Base-by-base conservation (phyloP, 495 filamentous ascomycete species). In the Podospora pseudocomata region DNA sequence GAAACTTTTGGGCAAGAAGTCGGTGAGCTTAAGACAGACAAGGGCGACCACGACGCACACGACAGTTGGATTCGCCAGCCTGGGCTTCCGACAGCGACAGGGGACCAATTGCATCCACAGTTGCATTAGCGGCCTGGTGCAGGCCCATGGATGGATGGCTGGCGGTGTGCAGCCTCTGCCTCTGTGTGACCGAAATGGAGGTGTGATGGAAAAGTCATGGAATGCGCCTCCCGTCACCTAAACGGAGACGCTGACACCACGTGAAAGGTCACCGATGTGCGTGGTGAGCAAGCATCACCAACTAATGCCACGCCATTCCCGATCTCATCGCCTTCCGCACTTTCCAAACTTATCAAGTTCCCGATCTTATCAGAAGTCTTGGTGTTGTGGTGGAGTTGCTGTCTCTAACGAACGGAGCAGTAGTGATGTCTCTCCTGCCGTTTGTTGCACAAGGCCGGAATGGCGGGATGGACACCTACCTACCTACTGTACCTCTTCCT, bases 1-100 rank as follows among this genome's bases (percentile, higher is more conserved):
- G 67, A 72, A 73, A 68, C 69, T 70, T 71, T 70, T 39, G 70
- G 57, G 27, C 60, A 60, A 74, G 60, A 74, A 76, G 75, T 77
- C 75, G 75, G 75, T 77, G 75, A 77, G 75, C 75, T 74, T 74
- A 68, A 73, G 75, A 73, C 72, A 72, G 60, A 23, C 59, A 27
- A 63, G 44, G 66, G 65, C 59, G 70, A 67, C 67, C 67, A 68
- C 66, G 63, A 67, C 63, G 53, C 65, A 60, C 53, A 63, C 26
- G 55, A 56, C 60, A 4, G 58, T 66, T 61, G 67, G 65, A 63
- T 67, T 69, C 66, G 68, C 56, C 72, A 68, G 62, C 69, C 58
- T 71, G 67, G 62, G 56, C 39, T 66, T 61, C 70, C 65, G 66
- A 44, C 60, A 65, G 39, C 63, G 65, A 72, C 70, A 74, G 75